These are phyloP conservation scores for Diutina mesorugosa DNA, from an alignment of 1,139 yeast species.

Conservation along the genomic window DNA sequence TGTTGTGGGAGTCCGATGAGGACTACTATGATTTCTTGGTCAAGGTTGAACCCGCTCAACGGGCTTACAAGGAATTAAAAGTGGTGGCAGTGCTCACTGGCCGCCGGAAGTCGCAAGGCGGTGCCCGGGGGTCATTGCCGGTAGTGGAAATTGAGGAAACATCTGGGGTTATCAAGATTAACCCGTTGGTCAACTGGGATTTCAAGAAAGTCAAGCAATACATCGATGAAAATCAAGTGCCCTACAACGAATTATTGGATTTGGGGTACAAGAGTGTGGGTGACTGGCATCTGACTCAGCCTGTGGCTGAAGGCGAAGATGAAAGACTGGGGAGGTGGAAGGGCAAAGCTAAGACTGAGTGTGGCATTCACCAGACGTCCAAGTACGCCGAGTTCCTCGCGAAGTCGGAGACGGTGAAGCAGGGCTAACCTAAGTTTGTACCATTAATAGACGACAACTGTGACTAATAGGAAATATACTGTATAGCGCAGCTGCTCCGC, in stretches of 20 bases:
- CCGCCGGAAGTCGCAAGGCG: slow-evolving; percentile 84
- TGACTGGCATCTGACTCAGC: slow-evolving; percentile 90
- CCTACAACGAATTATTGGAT: slow-evolving; percentile 75
- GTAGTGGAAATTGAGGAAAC: slow-evolving; percentile 65
- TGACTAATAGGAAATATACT: not conserved
- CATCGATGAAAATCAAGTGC: slow-evolving; percentile 59
- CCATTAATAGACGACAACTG: not conserved
- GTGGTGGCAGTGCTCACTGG: slow-evolving; percentile 88
- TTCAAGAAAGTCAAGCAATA: slow-evolving; percentile 61
- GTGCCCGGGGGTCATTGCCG: slow-evolving; percentile 59
- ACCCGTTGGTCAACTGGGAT: slow-evolving; percentile 81
- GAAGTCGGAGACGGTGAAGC: not conserved
- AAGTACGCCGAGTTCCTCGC: slow-evolving; percentile 43
- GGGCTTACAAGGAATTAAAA: slow-evolving; percentile 63
- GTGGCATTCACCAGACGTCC: slow-evolving; percentile 83
- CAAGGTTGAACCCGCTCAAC: slow-evolving; percentile 84
- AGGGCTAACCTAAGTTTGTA: not conserved
- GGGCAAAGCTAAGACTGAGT: slow-evolving; percentile 85
- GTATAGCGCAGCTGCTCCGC: not conserved
- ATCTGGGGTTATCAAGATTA: slow-evolving; percentile 66
- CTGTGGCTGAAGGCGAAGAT: slow-evolving; percentile 85
- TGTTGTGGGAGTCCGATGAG: slow-evolving; percentile 78
- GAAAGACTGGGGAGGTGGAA: slow-evolving; percentile 97
- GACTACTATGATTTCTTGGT: slow-evolving; percentile 72
- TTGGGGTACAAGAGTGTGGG: slow-evolving; percentile 87